These are phyloP conservation scores for Chlamydomonas incerta DNA, from an alignment of 139 green algal genomes.

Conservation along the genomic window DNA sequence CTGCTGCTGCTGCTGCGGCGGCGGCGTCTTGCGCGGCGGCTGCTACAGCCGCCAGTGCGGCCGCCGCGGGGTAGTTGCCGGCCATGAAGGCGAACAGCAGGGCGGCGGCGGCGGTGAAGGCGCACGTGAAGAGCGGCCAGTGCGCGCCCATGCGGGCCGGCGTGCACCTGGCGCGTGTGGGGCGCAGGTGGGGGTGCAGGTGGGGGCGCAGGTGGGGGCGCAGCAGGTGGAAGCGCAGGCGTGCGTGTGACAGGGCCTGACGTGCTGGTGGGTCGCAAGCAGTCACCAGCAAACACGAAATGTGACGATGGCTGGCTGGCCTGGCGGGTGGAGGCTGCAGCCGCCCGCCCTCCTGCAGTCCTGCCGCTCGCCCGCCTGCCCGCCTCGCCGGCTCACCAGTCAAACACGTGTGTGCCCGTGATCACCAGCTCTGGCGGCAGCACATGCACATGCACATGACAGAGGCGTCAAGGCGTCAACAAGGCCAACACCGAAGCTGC, in stretches of 20 bases:
- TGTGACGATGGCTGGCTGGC: too few relatives aligned
- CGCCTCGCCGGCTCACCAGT: slow-evolving; percentile 2
- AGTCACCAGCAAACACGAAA: too few relatives aligned
- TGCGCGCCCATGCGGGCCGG: slow-evolving; percentile 32
- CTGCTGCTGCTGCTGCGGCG: too few relatives aligned
- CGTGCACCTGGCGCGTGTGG: slow-evolving; percentile 40
- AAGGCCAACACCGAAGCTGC: too few relatives aligned
- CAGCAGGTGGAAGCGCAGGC: too few relatives aligned
- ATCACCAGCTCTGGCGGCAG: slow-evolving; percentile 14
- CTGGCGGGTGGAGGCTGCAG: too few relatives aligned
- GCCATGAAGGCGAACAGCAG: slow-evolving; percentile 40
- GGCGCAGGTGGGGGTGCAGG: neutral
- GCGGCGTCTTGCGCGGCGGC: neutral
- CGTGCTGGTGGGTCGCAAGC: too few relatives aligned
- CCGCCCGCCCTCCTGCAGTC: too few relatives aligned
- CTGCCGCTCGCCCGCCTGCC: too few relatives aligned
- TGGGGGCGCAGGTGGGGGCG: neutral
- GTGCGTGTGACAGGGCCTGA: too few relatives aligned
- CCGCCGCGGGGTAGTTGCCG: neutral
- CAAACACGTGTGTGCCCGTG: slow-evolving; percentile 6
- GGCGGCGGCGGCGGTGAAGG: neutral
- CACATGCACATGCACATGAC: too few relatives aligned
- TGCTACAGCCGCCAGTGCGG: neutral
- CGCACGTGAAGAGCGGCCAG: slow-evolving; percentile 26
- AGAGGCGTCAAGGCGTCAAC: too few relatives aligned